Evolutionary conservation across 2,329 filamentous ascomycete species (phyloP).

Genomic region (Geosmithia putterillii): DNA sequence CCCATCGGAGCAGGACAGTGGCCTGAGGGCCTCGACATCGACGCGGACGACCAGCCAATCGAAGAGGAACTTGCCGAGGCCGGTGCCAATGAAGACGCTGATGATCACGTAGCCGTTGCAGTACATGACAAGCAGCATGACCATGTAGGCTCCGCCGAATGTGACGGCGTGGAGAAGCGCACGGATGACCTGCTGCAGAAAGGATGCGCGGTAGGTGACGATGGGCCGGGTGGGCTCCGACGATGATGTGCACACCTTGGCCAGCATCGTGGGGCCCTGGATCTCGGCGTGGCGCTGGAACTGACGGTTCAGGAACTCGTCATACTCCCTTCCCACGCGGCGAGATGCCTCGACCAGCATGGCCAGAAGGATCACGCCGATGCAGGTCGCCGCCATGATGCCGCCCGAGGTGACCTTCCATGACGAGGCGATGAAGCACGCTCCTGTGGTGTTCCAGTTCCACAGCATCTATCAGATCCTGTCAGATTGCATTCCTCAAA

Average conservation of each 20-base stretch:
- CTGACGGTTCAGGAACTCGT: slow-evolving; percentile 47
- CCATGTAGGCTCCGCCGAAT: slow-evolving; percentile 63
- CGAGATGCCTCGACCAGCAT: slow-evolving; percentile 60
- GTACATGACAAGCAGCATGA: slow-evolving; percentile 58
- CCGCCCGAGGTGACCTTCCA: slow-evolving; percentile 62
- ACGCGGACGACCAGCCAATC: slow-evolving; percentile 36
- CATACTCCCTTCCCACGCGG: slow-evolving; percentile 59
- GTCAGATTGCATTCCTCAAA: background rate
- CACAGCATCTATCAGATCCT: slow-evolving; percentile 52
- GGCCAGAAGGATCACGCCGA: slow-evolving; percentile 62
- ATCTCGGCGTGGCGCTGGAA: slow-evolving; percentile 19
- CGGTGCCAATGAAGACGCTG: slow-evolving; percentile 51
- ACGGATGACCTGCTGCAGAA: slow-evolving; percentile 52
- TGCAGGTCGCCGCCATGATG: slow-evolving; percentile 70
- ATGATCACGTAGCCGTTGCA: slow-evolving; percentile 66
- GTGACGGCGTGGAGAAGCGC: slow-evolving; percentile 56
- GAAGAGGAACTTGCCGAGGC: slow-evolving; percentile 39
- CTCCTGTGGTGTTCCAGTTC: slow-evolving; percentile 64
- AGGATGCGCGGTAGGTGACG: slow-evolving; percentile 37
- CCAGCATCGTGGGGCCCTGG: slow-evolving; percentile 9
- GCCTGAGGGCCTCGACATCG: slow-evolving; percentile 13
- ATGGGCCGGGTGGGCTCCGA: slow-evolving; percentile 9
- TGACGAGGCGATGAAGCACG: slow-evolving; percentile 55
- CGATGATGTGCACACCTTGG: slow-evolving; percentile 8
- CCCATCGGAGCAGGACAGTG: slow-evolving; percentile 6